Percentiles rank a stretch among this genome's conserved stretches.
phyloP scores from a whole-genome alignment of 345 rosid genomes.

The Gossypium stocksii region DNA sequence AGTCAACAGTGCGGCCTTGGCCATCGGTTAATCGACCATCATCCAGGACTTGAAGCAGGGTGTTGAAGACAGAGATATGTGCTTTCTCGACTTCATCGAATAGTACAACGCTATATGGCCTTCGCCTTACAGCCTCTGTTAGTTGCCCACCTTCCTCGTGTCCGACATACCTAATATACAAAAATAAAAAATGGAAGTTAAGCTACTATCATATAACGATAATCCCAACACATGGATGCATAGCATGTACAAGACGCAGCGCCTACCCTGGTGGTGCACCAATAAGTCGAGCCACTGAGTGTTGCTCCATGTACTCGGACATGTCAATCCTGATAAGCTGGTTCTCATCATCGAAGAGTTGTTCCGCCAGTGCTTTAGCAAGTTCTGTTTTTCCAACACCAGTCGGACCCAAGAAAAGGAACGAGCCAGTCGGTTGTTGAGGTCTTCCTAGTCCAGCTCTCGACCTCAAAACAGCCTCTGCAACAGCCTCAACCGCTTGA shows the following conservation, averaged over 20 bases:
- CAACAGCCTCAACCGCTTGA: constrained; percentile 69
- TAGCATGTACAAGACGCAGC: background rate
- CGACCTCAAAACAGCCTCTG: constrained; percentile 81
- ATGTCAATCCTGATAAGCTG: constrained; percentile 72
- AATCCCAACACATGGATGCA: too few species aligned
- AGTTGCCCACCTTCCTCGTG: constrained; percentile 96
- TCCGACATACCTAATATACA: constrained; percentile 62
- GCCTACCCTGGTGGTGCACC: constrained; percentile 91
- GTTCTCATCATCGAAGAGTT: constrained; percentile 82
- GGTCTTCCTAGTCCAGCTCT: constrained; percentile 94
- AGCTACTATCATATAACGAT: background rate
- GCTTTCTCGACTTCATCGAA: constrained; percentile 97
- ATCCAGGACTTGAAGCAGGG: constrained; percentile 89
- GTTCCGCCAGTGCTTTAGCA: constrained; percentile 92
- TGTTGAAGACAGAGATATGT: constrained; percentile 79
- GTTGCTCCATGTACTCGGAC: constrained; percentile 92
- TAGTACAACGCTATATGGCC: constrained; percentile 76
- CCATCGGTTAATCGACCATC: constrained; percentile 90
- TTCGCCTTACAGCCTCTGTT: constrained; percentile 83
- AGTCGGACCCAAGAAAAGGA: constrained; percentile 87
- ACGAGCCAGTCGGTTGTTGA: constrained; percentile 92
- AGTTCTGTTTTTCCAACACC: constrained; percentile 96
- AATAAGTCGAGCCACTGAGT: constrained; percentile 69
- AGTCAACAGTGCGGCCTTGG: constrained; percentile 88
- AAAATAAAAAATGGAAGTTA: background rate